phyloP scores from a whole-genome alignment of 192 early-diverging fungal species.

The Funneliformis mosseae region DNA sequence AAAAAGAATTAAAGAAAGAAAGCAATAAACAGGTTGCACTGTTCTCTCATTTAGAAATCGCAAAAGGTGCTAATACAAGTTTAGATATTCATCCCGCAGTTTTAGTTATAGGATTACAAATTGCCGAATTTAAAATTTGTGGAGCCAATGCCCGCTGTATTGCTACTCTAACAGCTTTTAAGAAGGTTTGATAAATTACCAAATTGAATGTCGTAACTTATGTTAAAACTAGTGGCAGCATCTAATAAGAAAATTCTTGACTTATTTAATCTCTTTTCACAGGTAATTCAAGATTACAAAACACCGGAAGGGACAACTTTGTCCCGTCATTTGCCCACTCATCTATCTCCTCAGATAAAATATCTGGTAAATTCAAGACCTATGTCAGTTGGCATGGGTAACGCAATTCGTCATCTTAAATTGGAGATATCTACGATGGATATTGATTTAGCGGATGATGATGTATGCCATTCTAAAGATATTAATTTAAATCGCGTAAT shows the following conservation, averaged over 20 bases:
- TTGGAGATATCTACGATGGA: constrained; percentile 79
- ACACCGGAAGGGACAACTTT: constrained; percentile 83
- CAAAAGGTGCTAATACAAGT: constrained; percentile 54
- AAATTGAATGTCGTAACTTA: background rate
- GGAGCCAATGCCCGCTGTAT: constrained; percentile 91
- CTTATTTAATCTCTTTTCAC: constrained; percentile 16
- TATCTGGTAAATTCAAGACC: constrained; percentile 82
- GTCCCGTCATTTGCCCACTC: constrained; percentile 74
- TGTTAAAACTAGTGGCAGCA: background rate
- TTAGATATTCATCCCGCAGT: constrained; percentile 84
- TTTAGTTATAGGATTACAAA: constrained; percentile 81
- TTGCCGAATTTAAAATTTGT: constrained; percentile 81
- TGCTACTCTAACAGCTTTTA: constrained; percentile 86
- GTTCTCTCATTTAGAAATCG: constrained; percentile 74
- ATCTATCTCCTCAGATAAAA: constrained; percentile 89
- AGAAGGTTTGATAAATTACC: constrained; percentile 55
- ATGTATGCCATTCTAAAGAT: constrained; percentile 55
- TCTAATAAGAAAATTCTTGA: too few species aligned
- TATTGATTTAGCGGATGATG: constrained; percentile 80
- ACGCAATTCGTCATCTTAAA: constrained; percentile 88
- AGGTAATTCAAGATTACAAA: constrained; percentile 90
- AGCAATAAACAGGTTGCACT: constrained; percentile 59
- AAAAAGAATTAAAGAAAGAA: constrained; percentile 33
- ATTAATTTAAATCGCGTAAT: too few species aligned
- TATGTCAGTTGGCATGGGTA: constrained; percentile 93